These are phyloP conservation scores for Erigeron philadelphicus DNA, from an alignment of 140 eudicot genomes.

Conservation along the genomic window DNA sequence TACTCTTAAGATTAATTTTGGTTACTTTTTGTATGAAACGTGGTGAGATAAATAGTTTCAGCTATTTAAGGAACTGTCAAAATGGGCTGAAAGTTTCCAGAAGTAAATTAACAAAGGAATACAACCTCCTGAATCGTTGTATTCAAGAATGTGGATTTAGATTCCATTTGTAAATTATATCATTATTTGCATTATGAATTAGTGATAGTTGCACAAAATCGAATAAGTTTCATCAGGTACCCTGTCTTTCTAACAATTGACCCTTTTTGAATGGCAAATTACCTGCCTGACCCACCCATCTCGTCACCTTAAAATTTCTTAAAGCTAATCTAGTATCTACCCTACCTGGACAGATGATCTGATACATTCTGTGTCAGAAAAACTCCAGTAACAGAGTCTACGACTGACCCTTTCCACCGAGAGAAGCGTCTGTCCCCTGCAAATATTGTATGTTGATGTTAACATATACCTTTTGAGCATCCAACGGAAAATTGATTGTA, in stretches of 20 bases:
- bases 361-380: slow-evolving; percentile 97
- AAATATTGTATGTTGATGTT: slow-evolving; percentile 12
- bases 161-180: not conserved
- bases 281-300: not conserved
- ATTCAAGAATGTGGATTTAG: not conserved
- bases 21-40: not conserved
- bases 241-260: not conserved
- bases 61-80: not conserved
- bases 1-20: not conserved
- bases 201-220: too few species aligned
- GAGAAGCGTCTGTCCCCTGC: slow-evolving; percentile 74
- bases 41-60: not conserved
- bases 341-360: slow-evolving; percentile 92
- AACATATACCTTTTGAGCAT: not conserved
- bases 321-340: not conserved
- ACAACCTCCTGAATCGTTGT: not conserved
- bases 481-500: not conserved
- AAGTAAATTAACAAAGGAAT: not conserved
- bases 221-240: too few species aligned
- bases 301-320: not conserved
- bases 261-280: not conserved
- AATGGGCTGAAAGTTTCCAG: not conserved
- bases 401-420: slow-evolving; percentile 91
- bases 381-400: slow-evolving; percentile 92
- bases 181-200: too few species aligned